Evolutionary conservation across 2,329 filamentous ascomycete genomes (phyloP), one percentile per base, ranked within the genome.

Genomic region (Calonectria crousiana): DNA sequence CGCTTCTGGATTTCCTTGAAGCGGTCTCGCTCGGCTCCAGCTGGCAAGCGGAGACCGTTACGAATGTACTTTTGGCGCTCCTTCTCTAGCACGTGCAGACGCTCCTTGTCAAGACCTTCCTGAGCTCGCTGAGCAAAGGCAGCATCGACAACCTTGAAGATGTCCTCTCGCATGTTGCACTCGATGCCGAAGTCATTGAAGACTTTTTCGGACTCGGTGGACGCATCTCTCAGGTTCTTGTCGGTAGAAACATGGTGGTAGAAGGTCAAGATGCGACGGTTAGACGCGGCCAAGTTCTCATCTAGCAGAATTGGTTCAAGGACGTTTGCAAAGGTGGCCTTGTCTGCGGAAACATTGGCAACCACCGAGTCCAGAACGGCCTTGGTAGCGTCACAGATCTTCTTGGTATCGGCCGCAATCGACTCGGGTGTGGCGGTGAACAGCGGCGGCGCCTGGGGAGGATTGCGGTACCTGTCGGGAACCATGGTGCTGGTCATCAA

Each of bases 1-100:
- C 94, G 88, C 88, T 95, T 95, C 90, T 95, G 95, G 85, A 96
- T 95, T 84, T 93, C 93, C 88, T 95, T 96, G 89, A 96, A 96
- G 56, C 94, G 91, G 79, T 95, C 94, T 75, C 94, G 87, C 86
- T 95, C 88, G 6, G 89, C 87, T 1, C 94, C 94, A 30, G 91
- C 90, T 1, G 94, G 92, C 65, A 97, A 87, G 4, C 92, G 92
- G 60, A 97, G 86, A 18, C 95, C 95, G 83, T 95, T 95, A 69
- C 91, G 89, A 79, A 96, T 92, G 84, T 94, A 96, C 76, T 89
- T 90, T 85, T 95, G 95, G 80, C 93, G 90, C 80, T 95, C 93
- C 86, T 94, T 95, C 85, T 95, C 92, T 36, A 97, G 86, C 76
- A 96, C 84, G n/a, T 93, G 90, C 78, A 92, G 85, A 71, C 91